Conservation (phyloP, 352 stramenopile species). For the Globisporangium radiosum region DNA sequence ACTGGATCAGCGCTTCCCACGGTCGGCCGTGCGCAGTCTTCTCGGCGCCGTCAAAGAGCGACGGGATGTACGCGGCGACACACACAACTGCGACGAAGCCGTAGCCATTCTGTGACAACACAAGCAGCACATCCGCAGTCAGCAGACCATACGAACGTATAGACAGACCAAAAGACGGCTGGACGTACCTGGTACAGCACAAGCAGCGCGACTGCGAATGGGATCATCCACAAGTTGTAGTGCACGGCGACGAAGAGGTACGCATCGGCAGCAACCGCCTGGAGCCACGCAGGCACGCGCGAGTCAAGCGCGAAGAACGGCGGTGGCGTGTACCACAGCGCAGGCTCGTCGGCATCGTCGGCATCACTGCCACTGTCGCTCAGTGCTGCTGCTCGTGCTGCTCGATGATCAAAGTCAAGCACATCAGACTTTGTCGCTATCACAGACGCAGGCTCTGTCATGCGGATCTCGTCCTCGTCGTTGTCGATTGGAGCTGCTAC, state of each 20-base stretch:
- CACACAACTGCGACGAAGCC: slow-evolving; percentile 24
- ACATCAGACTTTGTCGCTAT: too few relatives aligned
- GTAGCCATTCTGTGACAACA: slow-evolving; percentile 15
- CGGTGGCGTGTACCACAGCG: slow-evolving; percentile 24
- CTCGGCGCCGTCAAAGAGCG: slow-evolving; percentile 34
- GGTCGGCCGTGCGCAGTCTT: slow-evolving; percentile 24
- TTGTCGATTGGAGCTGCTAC: too few relatives aligned
- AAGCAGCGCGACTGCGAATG: slow-evolving; percentile 27
- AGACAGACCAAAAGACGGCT: too few relatives aligned
- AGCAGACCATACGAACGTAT: too few relatives aligned
- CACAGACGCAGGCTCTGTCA: too few relatives aligned
- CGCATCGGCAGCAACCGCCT: slow-evolving; percentile 17
- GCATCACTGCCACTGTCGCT: too few relatives aligned
- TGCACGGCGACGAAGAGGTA: slow-evolving; percentile 38
- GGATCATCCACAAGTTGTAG: slow-evolving; percentile 36
- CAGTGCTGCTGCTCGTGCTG: too few relatives aligned
- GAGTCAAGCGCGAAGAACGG: slow-evolving; percentile 23
- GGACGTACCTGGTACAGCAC: slow-evolving; percentile 15
- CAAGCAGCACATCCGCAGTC: too few relatives aligned
- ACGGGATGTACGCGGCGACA: slow-evolving; percentile 33
- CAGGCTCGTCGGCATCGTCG: neutral
- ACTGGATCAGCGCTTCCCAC: slow-evolving; percentile 30
- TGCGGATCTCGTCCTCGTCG: too few relatives aligned
- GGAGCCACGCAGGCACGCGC: slow-evolving; percentile 22
- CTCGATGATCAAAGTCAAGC: too few relatives aligned